Evolutionary conservation across 2,329 filamentous ascomycete genomes (phyloP).

Genomic region (Aspergillus fumigatus): DNA sequence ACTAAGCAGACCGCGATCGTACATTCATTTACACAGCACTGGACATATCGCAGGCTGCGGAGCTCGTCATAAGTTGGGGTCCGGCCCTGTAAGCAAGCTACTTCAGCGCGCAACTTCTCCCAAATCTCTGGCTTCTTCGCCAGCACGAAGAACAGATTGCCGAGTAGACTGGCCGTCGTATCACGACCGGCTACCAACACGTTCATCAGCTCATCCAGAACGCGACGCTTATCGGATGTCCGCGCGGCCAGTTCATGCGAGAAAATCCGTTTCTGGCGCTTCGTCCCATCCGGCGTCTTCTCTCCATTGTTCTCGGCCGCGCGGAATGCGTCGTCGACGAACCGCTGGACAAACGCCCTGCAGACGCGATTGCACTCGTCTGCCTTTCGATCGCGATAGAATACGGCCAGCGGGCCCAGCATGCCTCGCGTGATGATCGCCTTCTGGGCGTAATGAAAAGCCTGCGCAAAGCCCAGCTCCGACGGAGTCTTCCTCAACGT

Average conservation of each 20-base stretch:
- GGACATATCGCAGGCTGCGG: slow-evolving; percentile 1
- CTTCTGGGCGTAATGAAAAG: slow-evolving; percentile 30
- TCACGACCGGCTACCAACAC: slow-evolving; percentile 37
- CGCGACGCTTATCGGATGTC: slow-evolving; percentile 41
- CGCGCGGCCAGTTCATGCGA: slow-evolving; percentile 53
- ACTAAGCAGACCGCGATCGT: neutral
- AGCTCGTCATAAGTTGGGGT: slow-evolving; percentile 7
- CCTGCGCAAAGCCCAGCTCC: slow-evolving; percentile 27
- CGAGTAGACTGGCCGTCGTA: slow-evolving; percentile 33
- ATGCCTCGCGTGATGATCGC: slow-evolving; percentile 26
- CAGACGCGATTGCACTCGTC: slow-evolving; percentile 12
- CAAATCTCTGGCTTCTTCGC: slow-evolving; percentile 24
- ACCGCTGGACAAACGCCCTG: slow-evolving; percentile 2
- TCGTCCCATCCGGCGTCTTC: neutral
- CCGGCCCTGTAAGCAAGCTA: slow-evolving; percentile 8
- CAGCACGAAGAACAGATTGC: slow-evolving; percentile 30
- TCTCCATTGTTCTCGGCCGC: slow-evolving; percentile 10
- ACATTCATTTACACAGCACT: slow-evolving; percentile 8
- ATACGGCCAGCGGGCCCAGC: slow-evolving; percentile 20
- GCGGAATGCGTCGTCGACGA: slow-evolving; percentile 15
- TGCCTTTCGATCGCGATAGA: slow-evolving; percentile 10
- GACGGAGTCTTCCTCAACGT: slow-evolving; percentile 30
- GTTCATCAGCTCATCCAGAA: slow-evolving; percentile 47
- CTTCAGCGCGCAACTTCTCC: slow-evolving; percentile 16
- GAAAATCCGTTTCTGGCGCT: slow-evolving; percentile 47